Conservation (phyloP, 192 early-diverging fungal species). For the Haplosporangium gracile region DNA sequence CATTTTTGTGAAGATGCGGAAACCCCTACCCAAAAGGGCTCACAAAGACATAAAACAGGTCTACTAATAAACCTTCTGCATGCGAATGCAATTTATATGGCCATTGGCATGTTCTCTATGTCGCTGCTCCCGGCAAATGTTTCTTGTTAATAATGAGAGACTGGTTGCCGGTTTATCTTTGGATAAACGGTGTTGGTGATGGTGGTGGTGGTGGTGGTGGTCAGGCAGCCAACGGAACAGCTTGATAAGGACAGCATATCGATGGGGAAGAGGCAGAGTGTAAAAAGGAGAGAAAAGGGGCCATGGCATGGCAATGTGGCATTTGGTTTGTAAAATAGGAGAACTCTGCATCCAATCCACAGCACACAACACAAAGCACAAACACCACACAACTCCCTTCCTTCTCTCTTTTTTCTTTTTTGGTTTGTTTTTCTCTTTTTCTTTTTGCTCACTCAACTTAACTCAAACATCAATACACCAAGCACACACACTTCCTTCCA, state of each 20-base stretch:
- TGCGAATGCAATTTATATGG: neutral
- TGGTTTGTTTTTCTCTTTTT: neutral
- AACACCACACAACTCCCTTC: neutral
- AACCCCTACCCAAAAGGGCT: constrained; percentile 2
- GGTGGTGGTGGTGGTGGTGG: too few relatives aligned
- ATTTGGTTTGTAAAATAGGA: neutral
- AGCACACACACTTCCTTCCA: neutral
- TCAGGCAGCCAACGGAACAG: neutral
- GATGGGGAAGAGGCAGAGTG: neutral
- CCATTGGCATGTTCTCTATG: neutral
- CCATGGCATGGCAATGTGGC: neutral
- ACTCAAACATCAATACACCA: neutral
- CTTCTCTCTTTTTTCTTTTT: neutral
- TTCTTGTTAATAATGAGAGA: neutral
- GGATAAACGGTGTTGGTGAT: neutral
- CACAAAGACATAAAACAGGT: neutral
- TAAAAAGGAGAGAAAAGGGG: neutral
- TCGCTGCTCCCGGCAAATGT: neutral
- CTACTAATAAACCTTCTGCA: constrained; percentile 5
- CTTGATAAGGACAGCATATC: neutral
- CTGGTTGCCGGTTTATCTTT: neutral
- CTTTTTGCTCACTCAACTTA: neutral
- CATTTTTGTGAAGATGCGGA: neutral
- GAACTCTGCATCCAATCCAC: neutral
- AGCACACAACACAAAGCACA: neutral